Percentiles rank a stretch among this genome's conserved stretches.
phyloP scores from a whole-genome alignment of 176 grass and related monocot genomes.

The Calamus simplicifolius region DNA sequence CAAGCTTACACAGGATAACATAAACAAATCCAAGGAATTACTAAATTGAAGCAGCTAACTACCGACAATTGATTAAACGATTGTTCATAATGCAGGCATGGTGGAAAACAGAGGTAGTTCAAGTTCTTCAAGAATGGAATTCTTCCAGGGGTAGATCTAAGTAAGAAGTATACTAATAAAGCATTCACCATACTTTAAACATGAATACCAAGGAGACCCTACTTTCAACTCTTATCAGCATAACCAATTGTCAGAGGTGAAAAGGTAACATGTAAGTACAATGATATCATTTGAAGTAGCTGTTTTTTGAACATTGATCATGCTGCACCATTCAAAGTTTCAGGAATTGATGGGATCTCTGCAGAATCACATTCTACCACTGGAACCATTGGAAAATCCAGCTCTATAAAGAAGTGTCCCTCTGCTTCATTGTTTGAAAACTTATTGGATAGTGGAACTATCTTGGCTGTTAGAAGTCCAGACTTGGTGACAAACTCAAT shows the following conservation, averaged over 20 bases:
- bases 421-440: not conserved
- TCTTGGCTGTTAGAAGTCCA: slow-evolving; percentile 47
- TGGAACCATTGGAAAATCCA: slow-evolving; percentile 57
- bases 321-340: slow-evolving; percentile 45
- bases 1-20: not conserved
- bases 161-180: no score
- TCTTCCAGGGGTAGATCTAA: no score
- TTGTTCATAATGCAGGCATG: no score
- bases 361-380: slow-evolving; percentile 22
- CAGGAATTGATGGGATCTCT: slow-evolving; percentile 34
- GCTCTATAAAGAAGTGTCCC: slow-evolving; percentile 45
- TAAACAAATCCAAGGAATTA: no score
- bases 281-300: slow-evolving; percentile 32
- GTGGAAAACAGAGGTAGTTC: no score
- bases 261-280: slow-evolving; percentile 22
- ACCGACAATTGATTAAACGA: no score
- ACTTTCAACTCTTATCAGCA: no score
- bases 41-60: no score
- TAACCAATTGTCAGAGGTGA: not conserved
- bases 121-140: no score
- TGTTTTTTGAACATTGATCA: slow-evolving; percentile 52
- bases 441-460: slow-evolving; percentile 8
- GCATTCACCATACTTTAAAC: no score
- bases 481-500: slow-evolving; percentile 62
- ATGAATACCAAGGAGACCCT: no score